A percentile compares a stretch with the other conserved stretches of the same genome.
These are phyloP conservation scores for Phytophthora kernoviae DNA, from an alignment of 352 stramenopile species.

Conservation along the genomic window DNA sequence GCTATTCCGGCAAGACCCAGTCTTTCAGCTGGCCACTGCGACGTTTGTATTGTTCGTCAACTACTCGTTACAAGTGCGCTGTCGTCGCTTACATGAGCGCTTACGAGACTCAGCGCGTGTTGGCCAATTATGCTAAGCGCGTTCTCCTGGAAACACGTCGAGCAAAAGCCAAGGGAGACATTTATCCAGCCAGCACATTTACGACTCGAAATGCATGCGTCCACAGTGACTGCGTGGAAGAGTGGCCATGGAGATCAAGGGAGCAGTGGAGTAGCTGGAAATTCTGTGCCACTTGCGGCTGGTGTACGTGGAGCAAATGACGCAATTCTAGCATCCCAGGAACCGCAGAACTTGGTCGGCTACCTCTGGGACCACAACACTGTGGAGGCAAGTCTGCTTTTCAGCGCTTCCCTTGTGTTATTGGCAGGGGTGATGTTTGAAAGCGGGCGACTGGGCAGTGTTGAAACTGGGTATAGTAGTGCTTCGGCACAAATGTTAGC, in stretches of 20 bases:
- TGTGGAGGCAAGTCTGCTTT: constrained; percentile 72
- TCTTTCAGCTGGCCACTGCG: constrained; percentile 76
- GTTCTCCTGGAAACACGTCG: constrained; percentile 56
- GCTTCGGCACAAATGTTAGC: constrained; percentile 58
- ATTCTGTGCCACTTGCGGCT: constrained; percentile 6
- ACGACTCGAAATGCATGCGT: constrained; percentile 41
- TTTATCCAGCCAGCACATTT: constrained; percentile 62
- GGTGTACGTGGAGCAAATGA: constrained; percentile 27
- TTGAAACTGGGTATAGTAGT: constrained; percentile 45
- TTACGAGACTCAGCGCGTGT: constrained; percentile 58
- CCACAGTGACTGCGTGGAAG: constrained; percentile 44
- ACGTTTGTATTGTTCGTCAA: constrained; percentile 82
- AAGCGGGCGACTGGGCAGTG: constrained; percentile 55
- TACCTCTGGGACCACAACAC: constrained; percentile 86
- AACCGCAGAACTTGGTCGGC: constrained; percentile 50
- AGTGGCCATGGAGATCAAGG: constrained; percentile 32
- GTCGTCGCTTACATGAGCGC: constrained; percentile 80
- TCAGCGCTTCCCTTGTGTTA: constrained; percentile 71
- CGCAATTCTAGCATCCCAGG: constrained; percentile 33
- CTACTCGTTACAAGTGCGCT: constrained; percentile 74
- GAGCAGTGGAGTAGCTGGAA: constrained; percentile 11
- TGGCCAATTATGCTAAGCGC: constrained; percentile 59
- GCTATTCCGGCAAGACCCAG: constrained; percentile 74
- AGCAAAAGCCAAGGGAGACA: constrained; percentile 57
- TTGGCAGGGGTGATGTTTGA: constrained; percentile 73